A percentile compares a stretch with the other conserved stretches of the same genome.
Evolutionary conservation across 345 rosid species (phyloP).

Genomic region (Microthlaspi erraticum): DNA sequence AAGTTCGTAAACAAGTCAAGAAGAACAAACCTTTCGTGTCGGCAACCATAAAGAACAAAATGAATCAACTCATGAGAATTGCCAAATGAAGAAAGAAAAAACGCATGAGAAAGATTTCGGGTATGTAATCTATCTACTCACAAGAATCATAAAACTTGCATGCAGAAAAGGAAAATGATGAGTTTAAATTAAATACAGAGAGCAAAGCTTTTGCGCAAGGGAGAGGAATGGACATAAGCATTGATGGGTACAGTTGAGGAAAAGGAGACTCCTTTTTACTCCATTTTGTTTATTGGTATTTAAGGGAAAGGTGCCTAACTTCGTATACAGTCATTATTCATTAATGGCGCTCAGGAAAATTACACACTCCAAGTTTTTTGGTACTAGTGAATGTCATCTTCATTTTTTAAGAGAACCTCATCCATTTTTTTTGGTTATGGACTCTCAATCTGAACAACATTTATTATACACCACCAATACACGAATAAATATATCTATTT

Average conservation of each 20-base stretch:
- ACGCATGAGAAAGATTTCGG: constrained; percentile 23
- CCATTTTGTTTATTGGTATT: background rate
- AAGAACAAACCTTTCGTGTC: constrained; percentile 46
- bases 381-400: background rate
- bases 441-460: constrained; percentile 10
- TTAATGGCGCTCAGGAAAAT: constrained; percentile 37
- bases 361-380: background rate
- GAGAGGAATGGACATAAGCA: constrained; percentile 36
- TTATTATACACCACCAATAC: constrained; percentile 24
- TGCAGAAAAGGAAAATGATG: constrained; percentile 32
- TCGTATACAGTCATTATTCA: constrained; percentile 25
- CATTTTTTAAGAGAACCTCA: constrained; percentile 6
- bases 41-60: constrained; percentile 36
- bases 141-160: constrained; percentile 37
- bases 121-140: background rate
- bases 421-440: background rate
- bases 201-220: constrained; percentile 23
- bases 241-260: constrained; percentile 46
- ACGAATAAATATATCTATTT: background rate
- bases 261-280: constrained; percentile 13
- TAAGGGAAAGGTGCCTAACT: constrained; percentile 44
- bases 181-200: constrained; percentile 14
- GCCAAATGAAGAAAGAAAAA: constrained; percentile 33
- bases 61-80: constrained; percentile 32
- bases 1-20: constrained; percentile 30